These are phyloP conservation scores for Amaranthus palmeri DNA, from an alignment of 148 eudicot species.

Conservation along the genomic window DNA sequence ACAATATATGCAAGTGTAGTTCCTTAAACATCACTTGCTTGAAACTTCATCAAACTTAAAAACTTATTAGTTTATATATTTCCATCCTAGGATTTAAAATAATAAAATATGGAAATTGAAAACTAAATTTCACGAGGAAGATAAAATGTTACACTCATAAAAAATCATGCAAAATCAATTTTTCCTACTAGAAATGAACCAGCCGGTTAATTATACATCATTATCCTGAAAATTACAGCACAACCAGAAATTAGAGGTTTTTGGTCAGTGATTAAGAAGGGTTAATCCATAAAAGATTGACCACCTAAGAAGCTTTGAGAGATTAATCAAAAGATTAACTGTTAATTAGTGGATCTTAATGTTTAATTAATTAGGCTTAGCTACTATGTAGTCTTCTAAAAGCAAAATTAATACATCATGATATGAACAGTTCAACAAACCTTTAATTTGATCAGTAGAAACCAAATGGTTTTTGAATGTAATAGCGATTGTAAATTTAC, in stretches of 20 bases:
- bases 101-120: slow-evolving; percentile 2
- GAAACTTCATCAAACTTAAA: background rate
- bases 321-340: background rate
- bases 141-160: slow-evolving; percentile 16
- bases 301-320: slow-evolving; percentile 12
- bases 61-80: background rate
- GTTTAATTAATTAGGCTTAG: slow-evolving; percentile 7
- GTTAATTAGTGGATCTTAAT: slow-evolving; percentile 8
- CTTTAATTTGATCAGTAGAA: background rate
- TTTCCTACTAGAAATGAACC: background rate
- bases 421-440: background rate
- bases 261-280: slow-evolving; percentile 12
- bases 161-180: slow-evolving; percentile 1
- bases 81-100: slow-evolving; percentile 4
- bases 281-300: slow-evolving; percentile 11
- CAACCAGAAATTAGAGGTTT: slow-evolving; percentile 14
- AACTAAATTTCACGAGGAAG: slow-evolving; percentile 8
- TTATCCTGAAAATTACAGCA: slow-evolving; percentile 28
- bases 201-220: slow-evolving; percentile 6
- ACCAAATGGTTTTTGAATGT: background rate
- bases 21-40: background rate
- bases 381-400: slow-evolving; percentile 18
- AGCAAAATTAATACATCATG: slow-evolving; percentile 10
- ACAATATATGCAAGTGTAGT: background rate
- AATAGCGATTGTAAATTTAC: background rate